Conservation (phyloP, 148 eudicot genomes). For the Polygonum maritimum region DNA sequence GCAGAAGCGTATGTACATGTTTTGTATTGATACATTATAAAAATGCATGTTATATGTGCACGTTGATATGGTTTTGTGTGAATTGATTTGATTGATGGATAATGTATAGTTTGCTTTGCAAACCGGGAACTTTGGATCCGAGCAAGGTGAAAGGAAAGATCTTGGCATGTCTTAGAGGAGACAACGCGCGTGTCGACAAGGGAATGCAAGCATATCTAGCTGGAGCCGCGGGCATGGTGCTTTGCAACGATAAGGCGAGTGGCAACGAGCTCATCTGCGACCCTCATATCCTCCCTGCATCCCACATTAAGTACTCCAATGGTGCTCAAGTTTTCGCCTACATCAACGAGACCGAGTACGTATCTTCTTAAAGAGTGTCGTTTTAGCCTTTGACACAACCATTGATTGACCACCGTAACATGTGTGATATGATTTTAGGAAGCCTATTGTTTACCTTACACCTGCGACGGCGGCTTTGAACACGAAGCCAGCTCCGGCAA, state of each 20-base stretch:
- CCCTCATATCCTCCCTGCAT: constrained; percentile 48
- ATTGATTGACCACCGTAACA: no score
- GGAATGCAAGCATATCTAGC: constrained; percentile 61
- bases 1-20: background rate
- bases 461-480: constrained; percentile 12
- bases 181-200: constrained; percentile 67
- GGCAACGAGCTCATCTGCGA: constrained; percentile 47
- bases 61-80: background rate
- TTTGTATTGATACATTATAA: background rate
- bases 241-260: constrained; percentile 40
- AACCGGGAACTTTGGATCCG: constrained; percentile 46
- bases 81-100: background rate
- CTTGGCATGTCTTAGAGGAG: constrained; percentile 69
- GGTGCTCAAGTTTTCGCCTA: constrained; percentile 38
- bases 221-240: constrained; percentile 79
- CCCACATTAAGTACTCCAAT: constrained; percentile 40
- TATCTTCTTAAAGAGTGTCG: constrained; percentile 18
- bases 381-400: no score
- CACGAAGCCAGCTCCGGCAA: constrained; percentile 47
- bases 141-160: constrained; percentile 59
- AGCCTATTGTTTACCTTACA: constrained; percentile 31
- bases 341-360: constrained; percentile 27
- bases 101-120: constrained; percentile 37
- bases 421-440: constrained; percentile 5
- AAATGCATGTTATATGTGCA: background rate